A percentile compares a stretch with the other conserved stretches of the same genome.
phyloP scores from a whole-genome alignment of 139 green algal genomes.

The Micractinium conductrix region DNA sequence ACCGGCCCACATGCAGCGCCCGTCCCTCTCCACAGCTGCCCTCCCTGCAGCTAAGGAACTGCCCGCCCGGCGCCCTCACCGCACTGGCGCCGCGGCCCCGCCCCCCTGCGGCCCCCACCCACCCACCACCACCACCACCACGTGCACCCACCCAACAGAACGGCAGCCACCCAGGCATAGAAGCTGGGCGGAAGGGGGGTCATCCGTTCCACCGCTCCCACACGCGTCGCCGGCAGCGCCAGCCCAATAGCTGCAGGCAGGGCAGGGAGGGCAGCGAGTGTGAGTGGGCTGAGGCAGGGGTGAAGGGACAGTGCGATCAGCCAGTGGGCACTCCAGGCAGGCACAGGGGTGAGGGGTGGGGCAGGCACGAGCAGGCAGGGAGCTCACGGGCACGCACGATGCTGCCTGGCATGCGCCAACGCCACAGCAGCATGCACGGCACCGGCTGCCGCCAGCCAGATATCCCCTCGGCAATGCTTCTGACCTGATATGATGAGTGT shows the following conservation, averaged over 20 bases:
- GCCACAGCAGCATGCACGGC: not conserved
- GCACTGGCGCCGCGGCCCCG: too few relatives aligned
- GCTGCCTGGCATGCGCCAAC: too few relatives aligned
- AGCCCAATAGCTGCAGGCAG: constrained; percentile 20
- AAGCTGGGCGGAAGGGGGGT: constrained; percentile 15
- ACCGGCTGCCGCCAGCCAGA: too few relatives aligned
- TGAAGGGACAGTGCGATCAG: too few relatives aligned
- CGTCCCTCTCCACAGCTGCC: not conserved
- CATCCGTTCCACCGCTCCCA: constrained; percentile 9
- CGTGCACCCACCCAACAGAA: not conserved
- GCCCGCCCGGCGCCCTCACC: too few relatives aligned
- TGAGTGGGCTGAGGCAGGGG: not conserved
- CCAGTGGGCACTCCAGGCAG: not conserved
- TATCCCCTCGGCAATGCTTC: too few relatives aligned
- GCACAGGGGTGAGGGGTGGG: not conserved
- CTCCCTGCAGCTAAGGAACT: too few relatives aligned
- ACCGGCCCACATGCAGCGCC: not conserved
- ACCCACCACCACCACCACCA: not conserved
- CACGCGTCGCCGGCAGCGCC: constrained; percentile 32
- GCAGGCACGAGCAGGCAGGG: not conserved
- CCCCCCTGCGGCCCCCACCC: not conserved
- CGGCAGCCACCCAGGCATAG: constrained; percentile 30
- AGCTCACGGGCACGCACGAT: too few relatives aligned
- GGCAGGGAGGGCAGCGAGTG: not conserved
- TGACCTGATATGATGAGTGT: too few relatives aligned